Evolutionary conservation across 169 alveolate genomes (phyloP), one percentile per base, ranked within the genome.

Genomic region (Plasmodium knowlesi): DNA sequence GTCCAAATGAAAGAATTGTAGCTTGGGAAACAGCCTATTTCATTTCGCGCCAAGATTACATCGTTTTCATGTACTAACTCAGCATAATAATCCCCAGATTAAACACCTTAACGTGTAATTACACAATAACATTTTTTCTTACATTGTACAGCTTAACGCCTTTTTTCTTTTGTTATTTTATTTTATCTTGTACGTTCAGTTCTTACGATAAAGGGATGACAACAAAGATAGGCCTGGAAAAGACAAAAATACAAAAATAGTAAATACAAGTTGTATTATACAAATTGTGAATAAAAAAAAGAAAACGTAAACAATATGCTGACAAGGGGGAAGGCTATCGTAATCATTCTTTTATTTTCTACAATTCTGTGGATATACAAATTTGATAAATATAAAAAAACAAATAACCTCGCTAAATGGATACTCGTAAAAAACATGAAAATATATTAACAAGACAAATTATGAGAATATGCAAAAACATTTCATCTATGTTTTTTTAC

Each of bases 301-400:
- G n/a, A 82, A 53, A 16, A 57, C 32, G 41, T 4, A 34, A 32
- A 30, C 88, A 88, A 78, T 78, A 78, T 78, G 94, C 57, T 88
- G 46, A 88, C 94, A 78, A 54, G 88, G 37, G 94, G 94, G 46
- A 57, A 88, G 72, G 83, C 81, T 79, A 80, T 88, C 41, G 71
- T 73, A 54, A 73, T 88, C 46, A 88, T 67, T 9, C 50, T 88
- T 61, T 10, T 88, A 8, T 61, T 70, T 39, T 78, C 90, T 73
- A 78, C 94, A 32, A 73, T 88, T 88, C 25, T 88, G 19, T 88
- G 94, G 94, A 88, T 88, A 88, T 78, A 88, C 71, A 79, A 78
- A 37, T 78, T 78, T 19, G 94, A 88, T 82, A 76, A 88, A 80
- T 88, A 88, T 79, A 88, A 88, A 88, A 88, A 88, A 22, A 79